Conservation (phyloP, 2,329 filamentous ascomycete genomes). For the Sphaerulina populicola region DNA sequence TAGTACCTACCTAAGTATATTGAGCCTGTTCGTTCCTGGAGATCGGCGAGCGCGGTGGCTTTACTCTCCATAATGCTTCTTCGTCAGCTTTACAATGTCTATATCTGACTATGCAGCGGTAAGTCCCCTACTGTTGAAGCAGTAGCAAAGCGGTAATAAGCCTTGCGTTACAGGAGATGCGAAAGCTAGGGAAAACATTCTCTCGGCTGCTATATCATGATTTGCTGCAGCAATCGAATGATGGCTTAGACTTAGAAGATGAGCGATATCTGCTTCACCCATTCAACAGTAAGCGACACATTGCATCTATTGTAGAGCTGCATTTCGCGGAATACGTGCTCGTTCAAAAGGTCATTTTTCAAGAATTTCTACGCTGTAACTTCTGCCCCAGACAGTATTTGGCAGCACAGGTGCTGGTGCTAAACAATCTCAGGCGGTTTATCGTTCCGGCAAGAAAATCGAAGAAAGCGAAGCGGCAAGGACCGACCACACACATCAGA, state of each 20-base stretch:
- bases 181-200: not conserved
- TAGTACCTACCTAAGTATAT: too few species aligned
- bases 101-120: not conserved
- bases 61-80: not conserved
- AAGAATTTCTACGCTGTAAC: not conserved
- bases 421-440: not conserved
- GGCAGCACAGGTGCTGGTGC: not conserved
- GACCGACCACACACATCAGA: not conserved
- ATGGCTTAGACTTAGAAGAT: not conserved
- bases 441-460: not conserved
- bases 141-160: not conserved
- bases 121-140: not conserved
- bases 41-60: not conserved
- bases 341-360: constrained; percentile 22
- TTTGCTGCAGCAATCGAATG: not conserved
- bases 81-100: not conserved
- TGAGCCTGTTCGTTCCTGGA: not conserved
- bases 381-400: not conserved
- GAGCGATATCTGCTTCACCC: not conserved
- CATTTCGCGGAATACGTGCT: constrained; percentile 23
- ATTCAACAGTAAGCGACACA: constrained; percentile 4
- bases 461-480: not conserved
- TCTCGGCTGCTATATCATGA: not conserved
- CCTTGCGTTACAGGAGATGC: not conserved
- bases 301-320: not conserved